Evolutionary conservation across 1,284 basidiomycete genomes (phyloP), one percentile per base, ranked within the genome.

Genomic region (Cystobasidiaceae sp.): DNA sequence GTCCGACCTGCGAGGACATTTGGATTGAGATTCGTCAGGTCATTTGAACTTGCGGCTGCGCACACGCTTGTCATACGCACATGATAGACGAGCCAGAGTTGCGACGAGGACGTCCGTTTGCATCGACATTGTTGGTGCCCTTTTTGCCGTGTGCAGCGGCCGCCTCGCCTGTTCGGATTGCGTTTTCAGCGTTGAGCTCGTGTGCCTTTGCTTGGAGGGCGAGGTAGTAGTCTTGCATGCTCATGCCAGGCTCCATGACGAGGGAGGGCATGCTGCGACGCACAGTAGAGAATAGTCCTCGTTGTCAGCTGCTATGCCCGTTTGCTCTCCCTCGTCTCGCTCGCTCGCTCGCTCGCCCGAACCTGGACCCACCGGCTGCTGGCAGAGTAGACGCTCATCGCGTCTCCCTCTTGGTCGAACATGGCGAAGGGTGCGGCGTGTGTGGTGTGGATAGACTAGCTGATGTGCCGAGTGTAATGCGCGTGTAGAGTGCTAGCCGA

Each of bases 191-290:
- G 44, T 46, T 49, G 39, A 49, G 44, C 28, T 59, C 56, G 32
- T 23, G 25, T 23, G 43, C 51, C 13, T 56, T 43, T 1, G 50
- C 41, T 52, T 64, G 51, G 15, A 64, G 43, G 11, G 41, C 39
- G 17, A 28, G 30, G 41, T 64, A 64, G 61, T 64, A 64, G n/a
- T 64, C 51, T 45, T 64, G 61, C 61, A 64, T 64, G 25, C 34
- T 43, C 45, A 23, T 15, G 30, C 61, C 61, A 28, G 51, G 51
- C 23, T 55, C 51, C 61, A 64, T 64, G 51, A 64, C 52, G 34
- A 64, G 61, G n/a, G 61, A 64, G 7, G 51, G 51, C 61, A 64
- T 64, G 30, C 61, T 64, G 51, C n/a, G 9, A n/a, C 37, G 9
- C 11, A n/a, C 11, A 3, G 17, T n/a, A 28, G 7, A 50, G 48